Conservation (phyloP, 2,329 filamentous ascomycete species). For the Penicillium sp. region DNA sequence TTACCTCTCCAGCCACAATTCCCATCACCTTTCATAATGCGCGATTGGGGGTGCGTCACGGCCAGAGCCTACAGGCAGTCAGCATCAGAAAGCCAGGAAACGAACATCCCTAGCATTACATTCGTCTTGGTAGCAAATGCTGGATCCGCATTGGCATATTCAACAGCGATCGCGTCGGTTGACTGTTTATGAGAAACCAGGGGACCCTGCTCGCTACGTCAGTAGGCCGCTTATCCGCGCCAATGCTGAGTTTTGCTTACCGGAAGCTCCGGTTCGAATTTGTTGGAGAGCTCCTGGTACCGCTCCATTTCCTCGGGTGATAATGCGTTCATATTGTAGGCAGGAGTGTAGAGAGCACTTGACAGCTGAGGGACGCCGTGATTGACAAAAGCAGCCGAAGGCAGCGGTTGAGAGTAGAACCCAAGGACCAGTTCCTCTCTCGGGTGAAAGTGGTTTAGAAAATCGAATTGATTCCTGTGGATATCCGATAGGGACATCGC, state of each 20-base stretch:
- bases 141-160: conserved; percentile 88
- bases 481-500: conserved; percentile 45
- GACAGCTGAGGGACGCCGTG: conserved; percentile 31
- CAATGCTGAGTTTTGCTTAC: conserved; percentile 40
- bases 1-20: conserved; percentile 98
- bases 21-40: conserved; percentile 86
- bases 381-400: conserved; percentile 28
- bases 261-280: conserved; percentile 62
- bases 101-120: conserved; percentile 53
- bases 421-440: conserved; percentile 33
- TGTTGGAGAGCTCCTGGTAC: conserved; percentile 66
- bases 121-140: conserved; percentile 85
- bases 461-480: conserved; percentile 37
- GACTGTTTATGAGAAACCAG: conserved; percentile 79
- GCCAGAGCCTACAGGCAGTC: conserved; percentile 68
- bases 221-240: conserved; percentile 21
- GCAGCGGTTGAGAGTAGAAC: conserved; percentile 30
- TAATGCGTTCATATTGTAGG: conserved; percentile 44
- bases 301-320: conserved; percentile 62
- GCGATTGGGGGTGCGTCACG: conserved; percentile 83
- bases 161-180: conserved; percentile 76
- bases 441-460: conserved; percentile 36
- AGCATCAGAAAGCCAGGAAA: conserved; percentile 12
- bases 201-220: conserved; percentile 64
- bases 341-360: conserved; percentile 21